Percentiles rank a stretch among this genome's conserved stretches.
Evolutionary conservation across 495 filamentous ascomycete species (phyloP).

Genomic region (Trichoderma reesei): DNA sequence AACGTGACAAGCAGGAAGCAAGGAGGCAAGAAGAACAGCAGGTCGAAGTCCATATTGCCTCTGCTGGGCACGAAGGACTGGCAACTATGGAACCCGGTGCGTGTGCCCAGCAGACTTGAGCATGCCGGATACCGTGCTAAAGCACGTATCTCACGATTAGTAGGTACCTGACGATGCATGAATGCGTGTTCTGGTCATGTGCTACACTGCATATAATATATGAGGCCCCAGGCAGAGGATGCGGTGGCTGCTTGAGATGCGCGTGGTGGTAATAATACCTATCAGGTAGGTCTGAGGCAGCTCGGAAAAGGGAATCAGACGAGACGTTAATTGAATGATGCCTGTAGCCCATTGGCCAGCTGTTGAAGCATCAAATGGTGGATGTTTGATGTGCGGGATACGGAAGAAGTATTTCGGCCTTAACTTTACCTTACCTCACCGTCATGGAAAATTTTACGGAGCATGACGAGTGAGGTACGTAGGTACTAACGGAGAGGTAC

Average conservation of each 20-base stretch:
- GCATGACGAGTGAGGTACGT: too few relatives aligned
- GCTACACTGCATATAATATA: slow-evolving; percentile 7
- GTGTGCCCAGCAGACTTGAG: not conserved
- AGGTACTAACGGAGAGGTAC: too few relatives aligned
- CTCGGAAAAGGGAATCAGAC: not conserved
- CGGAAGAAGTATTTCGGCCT: too few relatives aligned
- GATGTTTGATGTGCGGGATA: not conserved
- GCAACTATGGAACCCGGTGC: not conserved
- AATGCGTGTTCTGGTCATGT: slow-evolving; percentile 1
- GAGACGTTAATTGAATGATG: not conserved
- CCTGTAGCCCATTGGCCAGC: not conserved
- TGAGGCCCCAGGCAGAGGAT: not conserved
- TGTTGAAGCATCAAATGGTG: not conserved
- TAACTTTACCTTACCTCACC: too few relatives aligned
- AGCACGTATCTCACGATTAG: not conserved
- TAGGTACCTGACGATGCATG: slow-evolving; percentile 1
- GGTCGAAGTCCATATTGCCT: not conserved
- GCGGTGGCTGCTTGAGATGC: not conserved
- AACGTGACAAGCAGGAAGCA: not conserved
- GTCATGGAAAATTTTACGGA: too few relatives aligned
- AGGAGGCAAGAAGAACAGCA: too few relatives aligned
- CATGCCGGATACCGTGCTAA: not conserved
- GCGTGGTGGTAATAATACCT: too few relatives aligned
- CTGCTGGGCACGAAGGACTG: not conserved
- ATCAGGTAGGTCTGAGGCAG: not conserved